Evolutionary conservation across 805 yeast species (phyloP).

Genomic region (Lipomyces spencermartinsiae): DNA sequence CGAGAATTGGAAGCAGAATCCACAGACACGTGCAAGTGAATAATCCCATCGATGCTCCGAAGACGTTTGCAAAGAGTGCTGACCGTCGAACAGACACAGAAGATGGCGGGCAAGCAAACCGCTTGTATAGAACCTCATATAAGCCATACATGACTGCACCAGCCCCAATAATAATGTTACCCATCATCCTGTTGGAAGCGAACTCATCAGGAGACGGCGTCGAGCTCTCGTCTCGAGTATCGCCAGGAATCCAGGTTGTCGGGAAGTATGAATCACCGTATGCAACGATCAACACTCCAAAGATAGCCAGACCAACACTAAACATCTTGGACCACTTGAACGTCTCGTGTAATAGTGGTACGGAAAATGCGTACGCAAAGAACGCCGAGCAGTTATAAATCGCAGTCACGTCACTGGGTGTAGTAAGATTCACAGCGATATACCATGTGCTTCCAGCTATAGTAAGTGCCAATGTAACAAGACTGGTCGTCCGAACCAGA

Average conservation of each 20-base stretch:
- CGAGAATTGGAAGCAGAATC: slow-evolving; percentile 55
- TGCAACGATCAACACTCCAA: slow-evolving; percentile 81
- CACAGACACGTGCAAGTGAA: slow-evolving; percentile 60
- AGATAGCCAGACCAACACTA: slow-evolving; percentile 73
- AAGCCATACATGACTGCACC: slow-evolving; percentile 56
- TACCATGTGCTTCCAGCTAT: slow-evolving; percentile 87
- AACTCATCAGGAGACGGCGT: slow-evolving; percentile 36
- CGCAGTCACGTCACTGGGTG: slow-evolving; percentile 87
- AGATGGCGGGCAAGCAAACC: slow-evolving; percentile 73
- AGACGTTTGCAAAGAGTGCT: slow-evolving; percentile 78
- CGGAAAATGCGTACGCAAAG: slow-evolving; percentile 83
- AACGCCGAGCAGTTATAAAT: slow-evolving; percentile 90
- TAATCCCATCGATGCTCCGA: slow-evolving; percentile 71
- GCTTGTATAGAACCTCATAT: slow-evolving; percentile 84
- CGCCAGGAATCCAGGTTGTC: slow-evolving; percentile 5
- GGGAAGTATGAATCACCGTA: slow-evolving; percentile 49
- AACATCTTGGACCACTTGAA: slow-evolving; percentile 66
- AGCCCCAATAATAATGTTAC: slow-evolving; percentile 69
- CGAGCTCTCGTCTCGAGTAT: not conserved
- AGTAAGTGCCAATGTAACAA: slow-evolving; percentile 65
- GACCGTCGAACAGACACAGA: slow-evolving; percentile 70
- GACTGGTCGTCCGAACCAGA: slow-evolving; percentile 52
- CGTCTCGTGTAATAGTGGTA: slow-evolving; percentile 70
- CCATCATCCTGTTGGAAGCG: slow-evolving; percentile 48
- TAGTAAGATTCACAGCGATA: slow-evolving; percentile 77